Evolutionary conservation across 305 asterid genomes (phyloP).

Genomic region (Solanum hybrid): DNA sequence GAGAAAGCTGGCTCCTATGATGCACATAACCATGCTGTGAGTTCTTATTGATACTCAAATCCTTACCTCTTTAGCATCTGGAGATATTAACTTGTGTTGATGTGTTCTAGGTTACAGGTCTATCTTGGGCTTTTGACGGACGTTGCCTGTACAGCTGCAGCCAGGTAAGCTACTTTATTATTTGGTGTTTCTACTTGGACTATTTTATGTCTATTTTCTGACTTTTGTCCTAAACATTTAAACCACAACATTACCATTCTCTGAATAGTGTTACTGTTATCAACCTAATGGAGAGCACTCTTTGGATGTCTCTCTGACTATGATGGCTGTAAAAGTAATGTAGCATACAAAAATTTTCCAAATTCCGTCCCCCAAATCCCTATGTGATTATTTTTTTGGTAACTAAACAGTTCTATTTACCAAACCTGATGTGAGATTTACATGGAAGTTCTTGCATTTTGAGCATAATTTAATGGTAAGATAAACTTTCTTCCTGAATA

Average conservation of each 20-base stretch:
- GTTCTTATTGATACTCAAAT: constrained; percentile 18
- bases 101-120: constrained; percentile 61
- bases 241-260: not conserved
- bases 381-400: not conserved
- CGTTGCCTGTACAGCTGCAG: constrained; percentile 85
- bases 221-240: not conserved
- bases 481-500: not conserved
- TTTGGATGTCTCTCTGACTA: not conserved
- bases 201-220: not conserved
- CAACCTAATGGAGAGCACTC: not conserved
- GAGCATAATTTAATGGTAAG: not conserved
- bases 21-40: constrained; percentile 77
- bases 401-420: not conserved
- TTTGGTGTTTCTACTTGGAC: not conserved
- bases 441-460: not conserved
- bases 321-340: not conserved
- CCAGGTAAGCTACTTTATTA: constrained; percentile 46
- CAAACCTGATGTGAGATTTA: not conserved
- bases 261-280: not conserved
- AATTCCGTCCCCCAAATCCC: not conserved
- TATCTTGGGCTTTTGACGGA: constrained; percentile 86
- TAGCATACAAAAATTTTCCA: not conserved
- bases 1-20: constrained; percentile 42
- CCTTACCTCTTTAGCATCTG: constrained; percentile 10
- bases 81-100: constrained; percentile 15